Conservation (phyloP, 345 rosid species). For the Eucalyptus pauciflora region DNA sequence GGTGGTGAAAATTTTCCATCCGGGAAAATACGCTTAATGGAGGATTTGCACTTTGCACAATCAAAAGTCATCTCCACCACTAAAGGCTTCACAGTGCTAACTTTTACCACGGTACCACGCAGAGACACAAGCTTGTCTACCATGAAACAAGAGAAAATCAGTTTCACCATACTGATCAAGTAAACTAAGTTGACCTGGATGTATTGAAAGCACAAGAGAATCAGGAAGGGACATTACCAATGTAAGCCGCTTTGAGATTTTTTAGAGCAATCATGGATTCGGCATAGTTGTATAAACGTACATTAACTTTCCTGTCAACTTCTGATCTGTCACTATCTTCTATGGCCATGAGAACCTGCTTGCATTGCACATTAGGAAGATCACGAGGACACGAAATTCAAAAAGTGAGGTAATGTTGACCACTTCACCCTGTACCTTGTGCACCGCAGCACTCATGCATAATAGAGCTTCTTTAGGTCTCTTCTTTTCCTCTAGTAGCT, state of each 20-base stretch:
- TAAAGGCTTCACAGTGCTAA: slow-evolving; percentile 80
- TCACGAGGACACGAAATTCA: background rate
- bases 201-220: background rate
- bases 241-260: slow-evolving; percentile 89
- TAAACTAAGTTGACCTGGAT: background rate
- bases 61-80: slow-evolving; percentile 65
- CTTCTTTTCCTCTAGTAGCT: slow-evolving; percentile 46
- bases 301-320: slow-evolving; percentile 43
- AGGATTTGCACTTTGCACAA: slow-evolving; percentile 67
- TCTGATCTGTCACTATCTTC: slow-evolving; percentile 25
- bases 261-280: slow-evolving; percentile 78
- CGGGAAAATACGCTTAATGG: slow-evolving; percentile 46
- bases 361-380: background rate
- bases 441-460: slow-evolving; percentile 77
- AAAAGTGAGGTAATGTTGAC: background rate
- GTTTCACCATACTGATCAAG: background rate
- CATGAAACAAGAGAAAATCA: background rate
- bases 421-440: slow-evolving; percentile 73
- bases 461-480: slow-evolving; percentile 70
- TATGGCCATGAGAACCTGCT: slow-evolving; percentile 30
- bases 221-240: slow-evolving; percentile 34
- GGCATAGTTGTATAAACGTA: slow-evolving; percentile 70
- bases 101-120: slow-evolving; percentile 82
- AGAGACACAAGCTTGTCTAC: slow-evolving; percentile 92
- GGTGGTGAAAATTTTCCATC: slow-evolving; percentile 97